A percentile compares a stretch with the other conserved stretches of the same genome.
Conservation (phyloP, 257 asterid species). For the Rehmannia glutinosa region DNA sequence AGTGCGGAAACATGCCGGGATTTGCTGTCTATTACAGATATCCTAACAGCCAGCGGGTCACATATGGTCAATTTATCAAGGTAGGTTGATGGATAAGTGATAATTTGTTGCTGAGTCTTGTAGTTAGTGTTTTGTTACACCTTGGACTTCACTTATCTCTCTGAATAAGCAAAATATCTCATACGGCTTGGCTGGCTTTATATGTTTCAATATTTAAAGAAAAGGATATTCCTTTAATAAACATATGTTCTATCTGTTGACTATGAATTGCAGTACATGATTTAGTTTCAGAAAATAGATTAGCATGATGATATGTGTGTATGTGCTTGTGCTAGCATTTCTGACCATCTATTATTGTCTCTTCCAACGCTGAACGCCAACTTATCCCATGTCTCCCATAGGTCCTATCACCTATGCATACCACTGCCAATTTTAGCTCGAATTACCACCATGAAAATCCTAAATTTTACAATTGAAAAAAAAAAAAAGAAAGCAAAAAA, state of each 20-base stretch:
- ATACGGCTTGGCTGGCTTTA: background rate
- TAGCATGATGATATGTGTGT: too few relatives aligned
- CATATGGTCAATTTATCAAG: slow-evolving; percentile 93
- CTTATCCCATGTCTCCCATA: background rate
- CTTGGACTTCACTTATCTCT: background rate
- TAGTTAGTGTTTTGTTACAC: background rate
- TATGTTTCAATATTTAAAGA: background rate
- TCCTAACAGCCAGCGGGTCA: slow-evolving; percentile 97
- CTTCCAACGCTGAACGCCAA: background rate
- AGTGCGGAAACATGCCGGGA: slow-evolving; percentile 99
- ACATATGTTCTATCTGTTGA: background rate
- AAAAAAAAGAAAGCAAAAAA: background rate
- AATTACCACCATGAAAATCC: background rate
- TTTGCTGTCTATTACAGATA: slow-evolving; percentile 96
- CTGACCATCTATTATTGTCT: background rate
- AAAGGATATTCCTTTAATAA: background rate
- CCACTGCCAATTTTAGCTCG: background rate
- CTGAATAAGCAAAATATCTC: background rate
- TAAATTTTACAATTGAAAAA: background rate
- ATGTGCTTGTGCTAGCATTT: too few relatives aligned
- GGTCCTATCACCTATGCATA: background rate
- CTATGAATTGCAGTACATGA: too few relatives aligned
- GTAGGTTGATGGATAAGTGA: slow-evolving; percentile 35
- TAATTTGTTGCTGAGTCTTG: background rate
- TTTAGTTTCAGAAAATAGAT: too few relatives aligned